Conservation (phyloP, 164 flowering plant genomes). For the Piper longum region DNA sequence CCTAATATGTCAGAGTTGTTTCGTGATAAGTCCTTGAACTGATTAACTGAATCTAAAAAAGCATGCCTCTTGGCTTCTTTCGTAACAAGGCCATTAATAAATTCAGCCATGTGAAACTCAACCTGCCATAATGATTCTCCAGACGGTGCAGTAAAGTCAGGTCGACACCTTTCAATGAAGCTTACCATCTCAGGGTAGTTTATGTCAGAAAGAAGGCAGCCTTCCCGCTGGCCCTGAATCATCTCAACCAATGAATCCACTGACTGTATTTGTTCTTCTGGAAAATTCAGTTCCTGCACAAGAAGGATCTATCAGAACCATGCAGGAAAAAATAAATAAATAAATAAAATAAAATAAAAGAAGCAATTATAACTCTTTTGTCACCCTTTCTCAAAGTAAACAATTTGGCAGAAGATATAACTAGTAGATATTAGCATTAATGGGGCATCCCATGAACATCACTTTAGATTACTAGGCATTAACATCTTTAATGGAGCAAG, state of each 20-base stretch:
- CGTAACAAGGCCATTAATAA: conserved; percentile 46
- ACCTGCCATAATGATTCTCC: conserved; percentile 96
- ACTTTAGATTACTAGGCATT: too few species aligned
- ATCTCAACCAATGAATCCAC: conserved; percentile 73
- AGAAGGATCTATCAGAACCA: neutral
- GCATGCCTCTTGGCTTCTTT: conserved; percentile 47
- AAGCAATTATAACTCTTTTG: neutral
- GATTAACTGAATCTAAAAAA: conserved; percentile 35
- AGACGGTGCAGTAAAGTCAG: conserved; percentile 82
- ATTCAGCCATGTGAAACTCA: conserved; percentile 77
- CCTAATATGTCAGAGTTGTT: conserved; percentile 18
- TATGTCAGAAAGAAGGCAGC: conserved; percentile 65
- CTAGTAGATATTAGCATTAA: too few species aligned
- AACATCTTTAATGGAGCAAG: too few species aligned
- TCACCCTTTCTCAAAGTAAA: neutral
- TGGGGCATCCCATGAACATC: too few species aligned
- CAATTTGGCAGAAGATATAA: too few species aligned
- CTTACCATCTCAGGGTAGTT: conserved; percentile 55
- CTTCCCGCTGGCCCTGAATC: conserved; percentile 96
- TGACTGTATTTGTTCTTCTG: conserved; percentile 32
- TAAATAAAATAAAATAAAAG: neutral
- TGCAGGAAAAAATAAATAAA: neutral
- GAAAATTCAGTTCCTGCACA: conserved; percentile 25
- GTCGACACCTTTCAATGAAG: conserved; percentile 60
- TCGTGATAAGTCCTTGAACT: conserved; percentile 28